Base-by-base conservation (phyloP, 2,329 filamentous ascomycete genomes). In the Alternaria conjuncta region DNA sequence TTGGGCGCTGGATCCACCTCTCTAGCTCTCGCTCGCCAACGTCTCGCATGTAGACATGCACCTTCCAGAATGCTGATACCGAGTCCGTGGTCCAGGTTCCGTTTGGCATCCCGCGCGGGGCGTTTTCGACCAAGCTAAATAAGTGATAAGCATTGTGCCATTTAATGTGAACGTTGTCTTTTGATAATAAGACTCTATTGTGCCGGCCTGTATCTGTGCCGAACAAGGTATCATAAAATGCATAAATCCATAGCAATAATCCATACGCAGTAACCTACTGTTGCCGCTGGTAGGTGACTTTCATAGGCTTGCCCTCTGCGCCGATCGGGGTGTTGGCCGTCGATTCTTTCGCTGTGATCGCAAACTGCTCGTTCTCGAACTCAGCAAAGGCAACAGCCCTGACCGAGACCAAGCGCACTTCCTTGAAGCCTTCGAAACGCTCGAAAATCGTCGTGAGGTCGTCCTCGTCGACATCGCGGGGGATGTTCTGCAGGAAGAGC, bases 341-440 rank as follows among this genome's bases (percentile, higher is more conserved):
- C 68, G 91, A 93, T 85, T 98, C 95, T 86, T 97, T 98, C 18
- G 96, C 96, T 58, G 89, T 90, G 74, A 97, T 97, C 26, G 96
- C 94, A 45, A 93, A 94, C 51, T 90, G 87, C 82, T 98, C 94
- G 70, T 88, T 90, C 75, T 97, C 93, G 82, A 98, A 99, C 81
- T 99, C 96, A 64, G 97, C 93, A 80, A 99, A 99, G 1, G 94
- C 96, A 79, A 99, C 94, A 4, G 93, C 93, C 55, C 95, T 86
- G 28, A 93, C 92, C 6, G 95, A 94, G 49, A 98, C 95, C 78
- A 93, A 82, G 75, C 96, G 89, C 49, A 97, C 92, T 83, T 99
- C 96, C 78, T 91, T 91, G 85, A 99, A 97, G 25, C 95, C 95
- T 67, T 97, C 92, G 83, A 96, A 99, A 53, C 92, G 90, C 55